Conservation (phyloP, 768 basidiomycete genomes). For the Vararia minispora region DNA sequence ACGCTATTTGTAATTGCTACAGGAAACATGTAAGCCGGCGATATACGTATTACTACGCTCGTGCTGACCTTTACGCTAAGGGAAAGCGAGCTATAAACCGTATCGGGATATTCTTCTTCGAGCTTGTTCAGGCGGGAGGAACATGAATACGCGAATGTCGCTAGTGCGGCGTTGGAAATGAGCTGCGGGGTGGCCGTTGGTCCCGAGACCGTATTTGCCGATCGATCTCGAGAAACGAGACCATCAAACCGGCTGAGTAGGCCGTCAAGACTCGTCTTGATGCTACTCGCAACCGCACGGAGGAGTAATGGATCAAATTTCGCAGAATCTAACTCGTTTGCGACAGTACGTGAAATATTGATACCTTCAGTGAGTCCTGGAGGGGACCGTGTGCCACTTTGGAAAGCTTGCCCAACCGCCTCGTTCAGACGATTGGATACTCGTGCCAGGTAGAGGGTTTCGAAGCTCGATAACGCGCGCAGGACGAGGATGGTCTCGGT, state of each 20-base stretch:
- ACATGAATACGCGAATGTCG: constrained; percentile 70
- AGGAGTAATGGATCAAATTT: constrained; percentile 87
- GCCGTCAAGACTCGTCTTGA: constrained; percentile 55
- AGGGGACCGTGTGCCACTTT: constrained; percentile 54
- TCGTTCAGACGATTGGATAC: constrained; percentile 81
- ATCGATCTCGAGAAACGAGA: constrained; percentile 68
- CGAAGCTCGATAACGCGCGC: constrained; percentile 73
- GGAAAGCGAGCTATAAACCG: constrained; percentile 41
- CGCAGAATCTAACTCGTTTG: constrained; percentile 89
- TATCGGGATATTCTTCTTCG: constrained; percentile 52
- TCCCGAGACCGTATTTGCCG: constrained; percentile 64
- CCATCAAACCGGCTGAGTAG: constrained; percentile 52
- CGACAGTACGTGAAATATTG: constrained; percentile 62
- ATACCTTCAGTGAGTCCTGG: constrained; percentile 71
- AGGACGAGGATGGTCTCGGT: constrained; percentile 88
- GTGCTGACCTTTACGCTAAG: constrained; percentile 47
- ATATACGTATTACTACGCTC: background rate
- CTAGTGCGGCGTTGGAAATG: constrained; percentile 62
- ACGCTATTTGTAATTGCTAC: constrained; percentile 41
- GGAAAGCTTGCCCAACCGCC: constrained; percentile 63
- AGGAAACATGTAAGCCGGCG: background rate
- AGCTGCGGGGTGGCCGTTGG: constrained; percentile 74
- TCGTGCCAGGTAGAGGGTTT: constrained; percentile 79
- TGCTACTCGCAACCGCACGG: constrained; percentile 66
- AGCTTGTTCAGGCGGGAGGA: constrained; percentile 59